Base-by-base conservation (phyloP, 345 rosid genomes). In the Stellera chamaejasme region DNA sequence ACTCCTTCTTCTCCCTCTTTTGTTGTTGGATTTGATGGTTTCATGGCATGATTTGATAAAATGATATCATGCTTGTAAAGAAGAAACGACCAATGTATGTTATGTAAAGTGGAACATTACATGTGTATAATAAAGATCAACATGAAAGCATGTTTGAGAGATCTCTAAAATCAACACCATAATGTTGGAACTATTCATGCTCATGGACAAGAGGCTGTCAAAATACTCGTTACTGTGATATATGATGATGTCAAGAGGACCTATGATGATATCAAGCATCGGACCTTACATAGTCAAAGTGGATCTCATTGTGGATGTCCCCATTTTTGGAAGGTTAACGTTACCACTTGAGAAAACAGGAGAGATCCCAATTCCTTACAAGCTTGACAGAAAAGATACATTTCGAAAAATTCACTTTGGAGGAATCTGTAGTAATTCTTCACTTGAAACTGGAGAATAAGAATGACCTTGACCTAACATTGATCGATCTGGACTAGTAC, bases 331-430 rank as follows among this genome's bases (percentile, higher is more conserved):
- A 63, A 87, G 96, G 77, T 19, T 89, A 16, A 89, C 99, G 52
- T 41, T 93, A 39, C 99, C 99, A 0, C 67, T 93, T 43, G 92
- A 93, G 83, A 93, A 89, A 75, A 56, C 69, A n/a, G 99, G 99
- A 58, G 97, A 93, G 84, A 84, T 93, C 44, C 99, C 95, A 0
- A 72, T 93, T 10, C 99, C 99, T n/a, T 79, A 84, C 77, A 93
- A 93, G 67, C 99, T 97, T 1, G 88, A 89, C 47, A 66, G 96
- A 89, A 61, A 84, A 84, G 74, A 89, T 93, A 27, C 45, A 63
- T 50, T 93, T 93, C 65, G 70, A 87, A 83, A 84, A 67, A 55
- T 89, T 93, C 56, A 84, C 95, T 11, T 68, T 79, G 65, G 97
- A 89, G 49, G 97, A 93, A 74, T 87, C 96, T 2, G 80, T 77